These are phyloP conservation scores for Trichoderma sp. DNA, from an alignment of 2,329 filamentous ascomycete species.

Conservation along the genomic window DNA sequence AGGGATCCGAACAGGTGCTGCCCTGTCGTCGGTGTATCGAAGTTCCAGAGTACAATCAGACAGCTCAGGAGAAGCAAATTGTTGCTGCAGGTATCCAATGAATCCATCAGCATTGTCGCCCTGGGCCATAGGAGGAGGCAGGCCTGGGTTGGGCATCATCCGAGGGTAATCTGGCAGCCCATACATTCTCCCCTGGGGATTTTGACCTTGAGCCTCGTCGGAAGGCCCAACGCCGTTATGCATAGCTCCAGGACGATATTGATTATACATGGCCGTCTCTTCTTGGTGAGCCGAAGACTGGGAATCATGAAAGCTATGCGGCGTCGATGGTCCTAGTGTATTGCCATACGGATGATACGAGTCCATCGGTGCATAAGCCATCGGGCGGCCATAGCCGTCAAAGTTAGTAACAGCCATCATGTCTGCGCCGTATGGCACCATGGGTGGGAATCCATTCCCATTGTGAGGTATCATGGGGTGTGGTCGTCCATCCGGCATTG, in stretches of 20 bases:
- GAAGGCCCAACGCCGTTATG: slow-evolving; percentile 39
- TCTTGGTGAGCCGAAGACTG: slow-evolving; percentile 56
- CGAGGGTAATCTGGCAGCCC: slow-evolving; percentile 34
- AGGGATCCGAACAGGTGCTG: slow-evolving; percentile 45
- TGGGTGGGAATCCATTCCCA: slow-evolving; percentile 41
- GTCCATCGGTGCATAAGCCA: slow-evolving; percentile 39
- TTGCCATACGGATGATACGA: slow-evolving; percentile 37
- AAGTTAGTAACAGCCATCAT: slow-evolving; percentile 38
- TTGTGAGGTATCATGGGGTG: slow-evolving; percentile 36
- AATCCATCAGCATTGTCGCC: slow-evolving; percentile 41
- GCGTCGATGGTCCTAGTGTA: slow-evolving; percentile 56
- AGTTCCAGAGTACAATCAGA: slow-evolving; percentile 52
- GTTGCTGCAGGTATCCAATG: slow-evolving; percentile 42
- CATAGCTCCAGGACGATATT: slow-evolving; percentile 41
- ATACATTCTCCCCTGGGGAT: slow-evolving; percentile 35
- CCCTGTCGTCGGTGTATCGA: slow-evolving; percentile 44
- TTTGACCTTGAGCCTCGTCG: slow-evolving; percentile 36
- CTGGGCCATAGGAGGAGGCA: slow-evolving; percentile 31
- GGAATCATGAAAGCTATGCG: slow-evolving; percentile 63
- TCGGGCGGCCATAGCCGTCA: slow-evolving; percentile 42
- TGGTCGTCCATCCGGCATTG: slow-evolving; percentile 37
- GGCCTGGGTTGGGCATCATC: slow-evolving; percentile 37
- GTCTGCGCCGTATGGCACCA: slow-evolving; percentile 40
- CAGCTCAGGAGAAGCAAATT: slow-evolving; percentile 35
- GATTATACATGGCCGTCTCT: slow-evolving; percentile 45